Evolutionary conservation across 352 stramenopile genomes (phyloP), one percentile per base, ranked within the genome.

Genomic region (Globisporangium recalcitrans): DNA sequence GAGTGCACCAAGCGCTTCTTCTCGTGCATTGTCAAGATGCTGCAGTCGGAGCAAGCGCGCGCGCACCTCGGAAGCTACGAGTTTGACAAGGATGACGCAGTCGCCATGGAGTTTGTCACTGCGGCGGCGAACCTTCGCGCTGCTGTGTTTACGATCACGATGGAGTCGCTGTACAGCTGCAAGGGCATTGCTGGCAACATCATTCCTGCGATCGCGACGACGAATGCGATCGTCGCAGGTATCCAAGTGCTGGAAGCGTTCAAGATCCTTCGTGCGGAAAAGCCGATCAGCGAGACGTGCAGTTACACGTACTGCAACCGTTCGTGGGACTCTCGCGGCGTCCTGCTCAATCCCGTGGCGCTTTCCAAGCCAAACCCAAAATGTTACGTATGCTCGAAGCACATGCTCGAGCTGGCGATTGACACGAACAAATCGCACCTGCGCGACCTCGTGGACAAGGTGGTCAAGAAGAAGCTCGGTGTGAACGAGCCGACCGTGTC

Each of bases 141-240:
- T 5, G 73, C 81, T 1, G 85, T 96, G 48, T 96, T 96, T 44
- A 75, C 72, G 7, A 96, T 96, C 62, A 9, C 64, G 11, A 90
- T 85, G 77, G 84, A 93, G 62, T 94, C 85, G 19, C 68, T 95
- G n/a, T 95, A 93, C 64, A 87, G 70, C 42, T 93, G 96, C 78
- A 99, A 99, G 77, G 97, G 97, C 27, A 99, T 99, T 65, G 98
- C 98, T 5, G 98, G 98, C 22, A 99, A 99, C 72, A 99, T 99
- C 66, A 99, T 99, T 60, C 97, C 97, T 48, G 97, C 98, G 19
- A 99, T 99, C 72, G 97, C 97, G 11, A 99, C 97, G 16, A 99
- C 97, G n/a, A 99, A 99, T 75, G 98, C 98, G 19, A 99, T 99
- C 71, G 96, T 99, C 24, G 97, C 97, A 0, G 97, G 97, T 5